Base-by-base conservation (phyloP, 2,329 filamentous ascomycete species). In the Aspergillus flavus region DNA sequence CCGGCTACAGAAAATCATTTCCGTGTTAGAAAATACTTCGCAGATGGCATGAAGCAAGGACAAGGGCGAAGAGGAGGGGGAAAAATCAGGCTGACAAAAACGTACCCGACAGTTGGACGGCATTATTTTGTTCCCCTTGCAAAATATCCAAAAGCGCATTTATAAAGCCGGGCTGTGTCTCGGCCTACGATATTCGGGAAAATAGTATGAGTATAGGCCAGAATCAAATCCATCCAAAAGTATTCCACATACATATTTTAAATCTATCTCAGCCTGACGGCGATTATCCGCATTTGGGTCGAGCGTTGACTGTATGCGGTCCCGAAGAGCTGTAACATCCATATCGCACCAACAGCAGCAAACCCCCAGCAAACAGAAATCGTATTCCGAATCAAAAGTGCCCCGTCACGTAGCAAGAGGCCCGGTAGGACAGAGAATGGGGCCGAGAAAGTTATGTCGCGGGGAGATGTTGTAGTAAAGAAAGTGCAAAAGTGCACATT, bases 141-240 rank as follows among this genome's bases (percentile, higher is more conserved):
- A 98, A 84, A 74, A 99, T 93, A 77, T 96, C 92, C 73, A 97
- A 85, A 66, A 98, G 88, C 72, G 92, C 92, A 79, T 95, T 92
- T 76, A 92, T 90, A 80, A 99, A 98, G 69, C 94, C 94, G 65
- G 91, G 85, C 79, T 94, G 90, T 72, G 92, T 89, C 83, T 98
- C 94, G 77, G 95, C 93, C 93, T 97, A 73, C 59, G 69, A 53
- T 69, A 67, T 26, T 54, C 56, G 50, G 58, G 12, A 56, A 57
- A 50, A 43, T 43, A 21, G 4, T 45, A 60, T 61, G 56, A 62
- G 57, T 45, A 32, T 43, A 50, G 34, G 36, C 50, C 48, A 53
- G 39, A 55, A 59, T 21, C 34, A 50, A 62, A 23, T 39, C 59
- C 62, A 63, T 66, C 58, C 52, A 30, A 48, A 36, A 61, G 55